Evolutionary conservation across 495 filamentous ascomycete genomes (phyloP).

Genomic region (Hyaloscypha hepaticicola): DNA sequence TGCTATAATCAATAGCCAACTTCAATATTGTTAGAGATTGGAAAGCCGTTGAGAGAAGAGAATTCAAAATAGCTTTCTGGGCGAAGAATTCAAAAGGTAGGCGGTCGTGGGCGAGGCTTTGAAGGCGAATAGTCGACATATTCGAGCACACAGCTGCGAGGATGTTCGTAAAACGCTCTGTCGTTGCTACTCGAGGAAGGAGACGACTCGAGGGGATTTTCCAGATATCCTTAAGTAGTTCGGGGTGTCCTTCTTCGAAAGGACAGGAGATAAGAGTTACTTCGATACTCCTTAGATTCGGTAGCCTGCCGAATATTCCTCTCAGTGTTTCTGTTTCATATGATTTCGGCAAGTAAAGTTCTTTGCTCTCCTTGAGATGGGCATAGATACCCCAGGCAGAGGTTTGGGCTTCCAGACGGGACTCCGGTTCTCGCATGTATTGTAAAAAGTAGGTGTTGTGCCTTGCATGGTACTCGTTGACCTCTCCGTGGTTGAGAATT

Average conservation of each 20-base stretch:
- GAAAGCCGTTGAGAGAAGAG: conserved; percentile 11
- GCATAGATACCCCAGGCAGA: conserved; percentile 15
- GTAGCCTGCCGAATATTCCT: background rate
- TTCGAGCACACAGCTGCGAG: conserved; percentile 9
- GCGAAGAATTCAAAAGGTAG: conserved; percentile 30
- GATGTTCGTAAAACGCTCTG: conserved; percentile 23
- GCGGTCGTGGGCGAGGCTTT: conserved; percentile 22
- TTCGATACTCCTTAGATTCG: conserved; percentile 15
- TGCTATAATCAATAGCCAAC: conserved; percentile 22
- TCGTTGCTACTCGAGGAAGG: conserved; percentile 20
- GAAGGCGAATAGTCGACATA: conserved; percentile 1
- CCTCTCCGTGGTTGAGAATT: conserved; percentile 20
- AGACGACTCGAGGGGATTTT: conserved; percentile 23
- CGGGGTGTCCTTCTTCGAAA: conserved; percentile 14
- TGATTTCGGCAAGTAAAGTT: conserved; percentile 14
- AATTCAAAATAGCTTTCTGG: conserved; percentile 11
- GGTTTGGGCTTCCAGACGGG: background rate
- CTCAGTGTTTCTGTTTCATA: conserved; percentile 14
- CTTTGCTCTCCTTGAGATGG: conserved; percentile 5
- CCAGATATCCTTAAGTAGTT: conserved; percentile 24
- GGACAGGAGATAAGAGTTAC: conserved; percentile 21
- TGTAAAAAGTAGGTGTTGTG: conserved; percentile 27
- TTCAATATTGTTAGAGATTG: conserved; percentile 15
- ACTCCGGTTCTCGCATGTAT: conserved; percentile 21
- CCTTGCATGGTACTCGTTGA: conserved; percentile 30